Conservation (phyloP, 2,329 filamentous ascomycete species). For the Cercospora berteroae region DNA sequence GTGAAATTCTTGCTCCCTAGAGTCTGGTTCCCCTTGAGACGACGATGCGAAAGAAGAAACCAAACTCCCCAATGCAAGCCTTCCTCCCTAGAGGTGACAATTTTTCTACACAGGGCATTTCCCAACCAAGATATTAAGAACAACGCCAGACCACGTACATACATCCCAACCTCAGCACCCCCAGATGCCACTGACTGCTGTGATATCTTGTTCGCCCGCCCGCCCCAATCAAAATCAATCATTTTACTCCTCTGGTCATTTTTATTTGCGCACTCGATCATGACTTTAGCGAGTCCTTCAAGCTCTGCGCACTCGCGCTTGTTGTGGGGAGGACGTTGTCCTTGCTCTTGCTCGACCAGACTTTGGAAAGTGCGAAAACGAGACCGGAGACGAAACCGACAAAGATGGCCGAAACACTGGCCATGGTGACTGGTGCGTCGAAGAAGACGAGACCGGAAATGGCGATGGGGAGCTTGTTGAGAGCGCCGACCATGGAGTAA, state of each 20-base stretch:
- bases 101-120: neutral
- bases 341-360: conserved; percentile 68
- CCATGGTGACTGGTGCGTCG: conserved; percentile 85
- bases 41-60: neutral
- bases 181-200: neutral
- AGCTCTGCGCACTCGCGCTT: conserved; percentile 88
- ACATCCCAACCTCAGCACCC: neutral
- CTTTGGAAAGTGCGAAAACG: conserved; percentile 83
- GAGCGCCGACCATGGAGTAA: conserved; percentile 95
- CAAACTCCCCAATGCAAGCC: neutral
- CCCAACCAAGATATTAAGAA: neutral
- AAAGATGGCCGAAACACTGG: conserved; percentile 85
- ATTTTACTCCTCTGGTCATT: neutral
- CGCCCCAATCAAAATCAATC: neutral
- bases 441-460: conserved; percentile 93
- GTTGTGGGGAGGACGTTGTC: conserved; percentile 58
- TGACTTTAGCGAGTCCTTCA: conserved; percentile 77
- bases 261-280: conserved; percentile 34
- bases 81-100: neutral
- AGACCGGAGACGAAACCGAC: conserved; percentile 90
- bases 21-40: neutral
- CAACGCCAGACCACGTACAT: neutral
- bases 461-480: conserved; percentile 97
- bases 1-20: neutral
- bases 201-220: neutral